phyloP scores from a whole-genome alignment of 169 alveolate species.

The Babesia bigemina region DNA sequence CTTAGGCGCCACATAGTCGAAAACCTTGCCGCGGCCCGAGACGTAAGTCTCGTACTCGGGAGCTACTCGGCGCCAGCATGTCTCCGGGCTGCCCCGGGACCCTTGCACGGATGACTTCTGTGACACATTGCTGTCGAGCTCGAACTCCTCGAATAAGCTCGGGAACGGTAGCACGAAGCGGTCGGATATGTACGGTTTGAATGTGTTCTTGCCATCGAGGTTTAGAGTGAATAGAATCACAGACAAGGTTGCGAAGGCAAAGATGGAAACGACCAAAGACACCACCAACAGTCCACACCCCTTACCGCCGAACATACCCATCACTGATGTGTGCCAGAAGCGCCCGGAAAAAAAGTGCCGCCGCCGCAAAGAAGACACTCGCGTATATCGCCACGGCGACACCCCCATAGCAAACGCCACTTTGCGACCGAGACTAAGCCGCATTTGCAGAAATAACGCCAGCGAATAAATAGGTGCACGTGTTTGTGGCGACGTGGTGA shows the following conservation, averaged over 20 bases:
- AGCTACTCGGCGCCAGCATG: conserved; percentile 50
- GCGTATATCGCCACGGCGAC: no score
- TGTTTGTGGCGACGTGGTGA: not conserved
- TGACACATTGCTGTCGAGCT: conserved; percentile 16
- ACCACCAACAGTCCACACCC: conserved; percentile 7
- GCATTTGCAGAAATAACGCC: no score
- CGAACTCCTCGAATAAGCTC: conserved; percentile 43
- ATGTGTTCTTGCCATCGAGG: conserved; percentile 32
- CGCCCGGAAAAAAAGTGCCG: not conserved
- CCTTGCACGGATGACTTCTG: conserved; percentile 16
- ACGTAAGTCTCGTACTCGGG: conserved; percentile 48
- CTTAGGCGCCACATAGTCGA: conserved; percentile 39
- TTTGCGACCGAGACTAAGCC: no score
- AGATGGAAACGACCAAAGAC: not conserved
- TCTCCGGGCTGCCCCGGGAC: conserved; percentile 41
- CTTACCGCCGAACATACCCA: conserved; percentile 8
- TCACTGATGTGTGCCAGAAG: not conserved
- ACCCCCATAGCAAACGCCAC: no score
- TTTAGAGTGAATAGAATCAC: conserved; percentile 26
- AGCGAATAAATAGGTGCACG: not conserved
- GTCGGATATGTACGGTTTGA: conserved; percentile 55
- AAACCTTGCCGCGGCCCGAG: not conserved
- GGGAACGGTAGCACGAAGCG: conserved; percentile 55
- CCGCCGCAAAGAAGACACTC: no score
- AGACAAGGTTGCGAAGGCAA: not conserved